Evolutionary conservation across 768 basidiomycete species (phyloP).

Genomic region (Amanita rimosa): DNA sequence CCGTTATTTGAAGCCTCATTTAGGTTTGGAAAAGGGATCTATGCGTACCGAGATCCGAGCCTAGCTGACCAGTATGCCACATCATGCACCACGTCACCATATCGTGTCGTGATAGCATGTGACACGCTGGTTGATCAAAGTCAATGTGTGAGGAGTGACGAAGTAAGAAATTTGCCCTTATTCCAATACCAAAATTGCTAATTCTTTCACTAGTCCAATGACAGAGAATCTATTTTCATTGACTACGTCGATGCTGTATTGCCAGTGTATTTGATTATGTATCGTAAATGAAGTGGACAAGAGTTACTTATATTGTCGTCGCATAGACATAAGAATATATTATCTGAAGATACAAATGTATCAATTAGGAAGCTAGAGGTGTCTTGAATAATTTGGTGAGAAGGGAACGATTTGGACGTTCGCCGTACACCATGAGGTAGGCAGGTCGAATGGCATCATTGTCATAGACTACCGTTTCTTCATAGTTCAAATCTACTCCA

Average conservation of each 20-base stretch:
- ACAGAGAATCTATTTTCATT: constrained; percentile 43
- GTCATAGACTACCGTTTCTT: constrained; percentile 56
- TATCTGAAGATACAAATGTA: neutral
- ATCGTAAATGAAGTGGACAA: constrained; percentile 23
- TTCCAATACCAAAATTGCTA: neutral
- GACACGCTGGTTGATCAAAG: constrained; percentile 34
- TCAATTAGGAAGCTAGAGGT: constrained; percentile 29
- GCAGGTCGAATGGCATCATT: constrained; percentile 61
- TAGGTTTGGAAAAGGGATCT: constrained; percentile 54
- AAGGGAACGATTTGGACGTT: constrained; percentile 18
- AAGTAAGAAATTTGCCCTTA: constrained; percentile 14
- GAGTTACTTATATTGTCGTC: constrained; percentile 1
- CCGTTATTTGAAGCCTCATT: constrained; percentile 1
- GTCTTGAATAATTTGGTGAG: constrained; percentile 35
- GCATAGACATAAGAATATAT: constrained; percentile 5
- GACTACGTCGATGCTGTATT: constrained; percentile 42
- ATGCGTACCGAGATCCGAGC: constrained; percentile 49
- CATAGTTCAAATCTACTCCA: constrained; percentile 56
- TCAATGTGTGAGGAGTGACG: constrained; percentile 14
- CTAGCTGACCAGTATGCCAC: constrained; percentile 51
- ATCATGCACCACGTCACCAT: constrained; percentile 56
- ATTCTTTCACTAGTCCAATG: constrained; percentile 23
- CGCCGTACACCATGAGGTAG: constrained; percentile 53
- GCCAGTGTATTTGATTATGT: constrained; percentile 50
- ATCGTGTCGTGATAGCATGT: constrained; percentile 54